Conservation (phyloP, 306 rosid species). For the Cyamopsis tetragonoloba region DNA sequence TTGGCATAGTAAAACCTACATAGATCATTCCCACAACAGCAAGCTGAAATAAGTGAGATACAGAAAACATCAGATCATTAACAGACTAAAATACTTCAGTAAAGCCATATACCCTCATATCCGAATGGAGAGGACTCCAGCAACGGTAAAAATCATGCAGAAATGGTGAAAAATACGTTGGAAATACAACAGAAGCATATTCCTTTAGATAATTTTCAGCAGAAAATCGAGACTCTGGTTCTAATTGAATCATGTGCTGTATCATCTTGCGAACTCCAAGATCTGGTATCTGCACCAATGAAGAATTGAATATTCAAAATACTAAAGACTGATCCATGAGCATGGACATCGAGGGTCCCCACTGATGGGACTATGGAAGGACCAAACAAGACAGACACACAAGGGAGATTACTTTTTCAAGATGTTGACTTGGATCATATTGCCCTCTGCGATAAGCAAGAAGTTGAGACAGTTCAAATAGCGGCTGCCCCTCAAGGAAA, state of each 20-base stretch:
- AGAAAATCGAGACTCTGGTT: constrained; percentile 82
- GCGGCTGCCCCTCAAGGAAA: constrained; percentile 97
- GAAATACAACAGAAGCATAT: constrained; percentile 73
- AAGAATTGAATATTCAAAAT: constrained; percentile 16
- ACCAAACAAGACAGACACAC: constrained; percentile 4
- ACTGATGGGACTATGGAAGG: background rate
- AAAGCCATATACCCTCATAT: constrained; percentile 70
- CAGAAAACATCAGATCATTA: constrained; percentile 12
- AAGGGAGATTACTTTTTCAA: constrained; percentile 69
- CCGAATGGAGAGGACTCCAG: constrained; percentile 89
- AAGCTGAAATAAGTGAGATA: constrained; percentile 22
- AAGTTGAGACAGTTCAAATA: constrained; percentile 91
- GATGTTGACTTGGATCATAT: constrained; percentile 84
- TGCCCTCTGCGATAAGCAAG: constrained; percentile 99
- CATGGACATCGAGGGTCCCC: background rate
- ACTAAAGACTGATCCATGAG: constrained; percentile 4
- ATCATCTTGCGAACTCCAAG: constrained; percentile 89
- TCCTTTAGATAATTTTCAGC: constrained; percentile 85
- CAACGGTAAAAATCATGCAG: constrained; percentile 89
- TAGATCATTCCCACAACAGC: constrained; percentile 13
- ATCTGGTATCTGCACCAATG: constrained; percentile 78
- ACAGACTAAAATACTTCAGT: background rate
- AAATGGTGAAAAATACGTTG: constrained; percentile 80
- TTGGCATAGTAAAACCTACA: constrained; percentile 82
- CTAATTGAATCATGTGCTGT: constrained; percentile 91